These are phyloP conservation scores for Cercospora sp. DNA, from an alignment of 2,329 filamentous ascomycete species.

Conservation along the genomic window DNA sequence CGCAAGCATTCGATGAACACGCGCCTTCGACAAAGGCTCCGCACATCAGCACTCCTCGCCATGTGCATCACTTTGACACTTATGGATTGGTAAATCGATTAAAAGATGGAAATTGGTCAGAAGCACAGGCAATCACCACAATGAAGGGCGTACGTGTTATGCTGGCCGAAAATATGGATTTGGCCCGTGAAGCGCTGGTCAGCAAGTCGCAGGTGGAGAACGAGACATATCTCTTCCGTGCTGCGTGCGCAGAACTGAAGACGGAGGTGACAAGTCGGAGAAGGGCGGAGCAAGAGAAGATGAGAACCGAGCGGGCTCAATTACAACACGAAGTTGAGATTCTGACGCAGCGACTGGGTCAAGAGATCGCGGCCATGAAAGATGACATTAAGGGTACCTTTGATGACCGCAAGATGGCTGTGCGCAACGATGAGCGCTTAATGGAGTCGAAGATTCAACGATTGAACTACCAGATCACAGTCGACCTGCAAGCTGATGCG, in stretches of 20 bases:
- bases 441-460: conserved; percentile 86
- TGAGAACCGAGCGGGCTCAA: conserved; percentile 78
- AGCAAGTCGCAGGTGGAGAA: conserved; percentile 94
- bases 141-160: conserved; percentile 90
- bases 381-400: conserved; percentile 96
- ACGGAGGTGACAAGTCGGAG: conserved; percentile 82
- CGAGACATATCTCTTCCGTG: conserved; percentile 87
- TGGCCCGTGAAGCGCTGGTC: conserved; percentile 77
- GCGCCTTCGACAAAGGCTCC: conserved; percentile 53
- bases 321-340: conserved; percentile 97
- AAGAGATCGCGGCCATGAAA: conserved; percentile 77
- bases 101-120: conserved; percentile 67
- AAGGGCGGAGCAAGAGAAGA: conserved; percentile 73
- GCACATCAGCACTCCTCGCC: conserved; percentile 71
- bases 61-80: conserved; percentile 95
- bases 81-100: conserved; percentile 85
- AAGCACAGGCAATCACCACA: conserved; percentile 72
- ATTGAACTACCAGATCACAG: conserved; percentile 94
- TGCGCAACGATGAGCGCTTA: conserved; percentile 80
- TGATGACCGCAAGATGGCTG: conserved; percentile 91
- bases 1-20: conserved; percentile 37
- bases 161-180: conserved; percentile 74
- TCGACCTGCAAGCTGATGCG: conserved; percentile 82
- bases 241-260: conserved; percentile 86
- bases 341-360: conserved; percentile 76